Base-by-base conservation (phyloP, 2,329 filamentous ascomycete species). In the Aspergillus sp. region DNA sequence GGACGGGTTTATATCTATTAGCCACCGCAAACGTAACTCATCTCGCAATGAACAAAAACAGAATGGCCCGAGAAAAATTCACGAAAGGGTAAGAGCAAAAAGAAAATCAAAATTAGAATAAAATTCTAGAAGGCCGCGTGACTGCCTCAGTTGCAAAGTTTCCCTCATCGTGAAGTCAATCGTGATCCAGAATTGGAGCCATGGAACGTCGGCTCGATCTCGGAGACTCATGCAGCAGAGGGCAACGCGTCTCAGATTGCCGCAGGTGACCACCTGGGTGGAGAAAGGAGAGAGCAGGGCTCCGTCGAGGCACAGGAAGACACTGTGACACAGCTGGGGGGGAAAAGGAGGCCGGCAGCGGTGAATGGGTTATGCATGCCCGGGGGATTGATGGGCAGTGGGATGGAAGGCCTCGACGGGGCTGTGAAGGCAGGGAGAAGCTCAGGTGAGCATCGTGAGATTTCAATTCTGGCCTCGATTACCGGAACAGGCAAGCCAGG, bases 141-240 rank as follows among this genome's bases (percentile, higher is more conserved):
- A 70, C 65, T 38, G 26, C 45, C 53, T 62, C 42, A 58, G 60
- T 64, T 56, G 59, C 57, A 61, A 60, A 64, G 58, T 48, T 65
- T 62, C 56, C 64, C 63, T 66, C 63, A 65, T 66, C 53, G 64
- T 68, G 62, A 65, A 60, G 62, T 66, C 62, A 63, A 63, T 57
- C 26, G 11, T 11, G 61, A 62, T 58, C 65, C 60, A 66, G 61
- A 62, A 50, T 61, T 59, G 49, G 22, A 54, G 62, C 66, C 66
- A 67, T 55, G 63, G 66, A 60, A 65, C 61, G 53, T 48, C 48
- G 55, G 17, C 58, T 54, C 54, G 48, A 47, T 15, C 32, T 42
- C 32, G 32, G n/a, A 48, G 26, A 34, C 44, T 24, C 20, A 8
- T 42, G 38, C 24, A 17, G 32, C 32, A 7, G 17, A n/a, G 18